Evolutionary conservation across 2,329 filamentous ascomycete genomes (phyloP), one percentile per base, ranked within the genome.

Genomic region (Mollisiaceae sp.): DNA sequence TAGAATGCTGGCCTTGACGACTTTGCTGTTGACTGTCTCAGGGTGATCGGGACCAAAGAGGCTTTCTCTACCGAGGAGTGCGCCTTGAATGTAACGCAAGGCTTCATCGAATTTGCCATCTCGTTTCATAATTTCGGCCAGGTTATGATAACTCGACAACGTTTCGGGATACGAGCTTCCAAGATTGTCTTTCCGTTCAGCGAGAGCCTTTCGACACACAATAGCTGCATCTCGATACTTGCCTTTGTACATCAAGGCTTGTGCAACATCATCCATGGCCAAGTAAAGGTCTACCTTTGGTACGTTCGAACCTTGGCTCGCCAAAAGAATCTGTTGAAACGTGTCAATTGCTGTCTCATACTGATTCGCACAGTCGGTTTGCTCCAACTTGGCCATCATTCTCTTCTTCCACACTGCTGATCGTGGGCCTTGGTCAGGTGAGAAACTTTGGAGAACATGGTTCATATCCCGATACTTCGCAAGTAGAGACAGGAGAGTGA

Each of bases 401-500:
- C 68, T 65, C 32, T 69, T 70, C 64, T 72, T 73, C 71, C 71
- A 72, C n/a, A 72, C 61, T 11, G 55, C 47, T 39, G 57, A 65
- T 36, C 62, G 62, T 39, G 66, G 55, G 2, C 64, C 61, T 2
- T 66, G 59, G 38, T 69, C 65, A n/a, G 59, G 62, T 20, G 67
- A 63, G 45, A 65, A 69, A 12, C 59, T 60, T 36, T 70, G 61
- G 22, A 73, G 62, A 14, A 67, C 58, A 22, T 64, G 63, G 60
- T 69, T 64, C 54, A 71, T 64, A 2, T 72, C 71, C 43, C 68
- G 62, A 62, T 73, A 73, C 39, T 64, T 69, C 8, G 70, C 71
- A 8, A 73, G 58, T 14, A 70, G 35, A 22, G 70, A 64, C 12
- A 73, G 61, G 2, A 73, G 61, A 20, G 55, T 36, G 15, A 72